These are phyloP conservation scores for Fusarium sp. DNA, from an alignment of 2,329 filamentous ascomycete species.

Conservation along the genomic window DNA sequence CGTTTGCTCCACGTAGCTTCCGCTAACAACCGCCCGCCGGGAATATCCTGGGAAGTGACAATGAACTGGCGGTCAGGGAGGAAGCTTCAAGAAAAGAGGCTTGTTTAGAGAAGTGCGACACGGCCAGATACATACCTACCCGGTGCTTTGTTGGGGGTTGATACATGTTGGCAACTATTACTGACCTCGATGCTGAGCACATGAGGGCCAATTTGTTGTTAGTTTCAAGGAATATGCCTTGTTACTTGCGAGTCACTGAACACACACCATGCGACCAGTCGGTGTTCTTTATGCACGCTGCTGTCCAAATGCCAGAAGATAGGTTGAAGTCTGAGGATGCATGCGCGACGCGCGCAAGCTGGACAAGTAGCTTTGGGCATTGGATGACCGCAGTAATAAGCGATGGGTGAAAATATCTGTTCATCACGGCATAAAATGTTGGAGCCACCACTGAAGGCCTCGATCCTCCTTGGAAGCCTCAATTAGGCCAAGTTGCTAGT, in stretches of 20 bases:
- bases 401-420: neutral
- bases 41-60: constrained; percentile 46
- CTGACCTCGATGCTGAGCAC: constrained; percentile 12
- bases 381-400: constrained; percentile 4
- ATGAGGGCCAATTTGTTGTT: constrained; percentile 15
- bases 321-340: constrained; percentile 18
- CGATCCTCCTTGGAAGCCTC: neutral
- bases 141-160: constrained; percentile 8
- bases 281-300: constrained; percentile 28
- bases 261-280: constrained; percentile 31
- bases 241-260: constrained; percentile 22
- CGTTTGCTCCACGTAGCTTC: constrained; percentile 43
- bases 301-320: constrained; percentile 12
- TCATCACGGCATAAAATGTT: neutral
- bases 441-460: neutral
- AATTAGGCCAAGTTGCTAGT: neutral
- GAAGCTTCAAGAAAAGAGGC: constrained; percentile 25
- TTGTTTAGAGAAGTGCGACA: constrained; percentile 29
- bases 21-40: constrained; percentile 36
- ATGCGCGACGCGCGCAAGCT: constrained; percentile 14
- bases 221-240: constrained; percentile 38
- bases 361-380: constrained; percentile 9
- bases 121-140: constrained; percentile 30
- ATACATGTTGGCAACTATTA: constrained; percentile 29
- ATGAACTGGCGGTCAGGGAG: constrained; percentile 65